A percentile compares a stretch with the other conserved stretches of the same genome.
These are phyloP conservation scores for Lunasporangiospora selenospora DNA, from an alignment of 192 early-diverging fungal genomes.

Conservation along the genomic window DNA sequence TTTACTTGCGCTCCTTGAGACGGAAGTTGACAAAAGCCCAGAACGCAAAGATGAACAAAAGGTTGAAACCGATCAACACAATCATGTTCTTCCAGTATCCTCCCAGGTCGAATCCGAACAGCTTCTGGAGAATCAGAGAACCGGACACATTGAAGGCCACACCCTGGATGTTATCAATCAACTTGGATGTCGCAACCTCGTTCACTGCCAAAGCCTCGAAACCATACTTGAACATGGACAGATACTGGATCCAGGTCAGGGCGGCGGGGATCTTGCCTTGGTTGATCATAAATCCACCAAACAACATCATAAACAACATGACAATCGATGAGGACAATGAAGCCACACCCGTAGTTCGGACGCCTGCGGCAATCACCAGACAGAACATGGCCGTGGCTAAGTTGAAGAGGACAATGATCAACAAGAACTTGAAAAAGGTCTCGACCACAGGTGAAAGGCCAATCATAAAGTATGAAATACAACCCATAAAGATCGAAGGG, in stretches of 20 bases:
- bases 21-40: constrained; percentile 28
- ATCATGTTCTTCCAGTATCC: constrained; percentile 40
- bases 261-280: constrained; percentile 72
- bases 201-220: constrained; percentile 91
- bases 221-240: constrained; percentile 88
- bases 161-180: constrained; percentile 57
- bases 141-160: constrained; percentile 35
- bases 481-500: constrained; percentile 77
- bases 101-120: constrained; percentile 50
- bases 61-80: constrained; percentile 25
- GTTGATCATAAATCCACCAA: constrained; percentile 90
- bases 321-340: constrained; percentile 78
- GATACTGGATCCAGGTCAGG: constrained; percentile 65
- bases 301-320: constrained; percentile 89
- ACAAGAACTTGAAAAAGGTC: constrained; percentile 73
- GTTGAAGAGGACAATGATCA: constrained; percentile 86
- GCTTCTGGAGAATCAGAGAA: constrained; percentile 42
- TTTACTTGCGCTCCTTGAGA: constrained; percentile 48
- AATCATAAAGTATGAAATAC: constrained; percentile 84
- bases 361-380: constrained; percentile 73
- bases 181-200: constrained; percentile 76
- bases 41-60: constrained; percentile 27
- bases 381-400: constrained; percentile 77
- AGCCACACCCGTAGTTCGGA: constrained; percentile 71
- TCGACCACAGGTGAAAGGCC: constrained; percentile 74